phyloP scores from a whole-genome alignment of 768 basidiomycete genomes.

The Sporobolomyces pararoseus region DNA sequence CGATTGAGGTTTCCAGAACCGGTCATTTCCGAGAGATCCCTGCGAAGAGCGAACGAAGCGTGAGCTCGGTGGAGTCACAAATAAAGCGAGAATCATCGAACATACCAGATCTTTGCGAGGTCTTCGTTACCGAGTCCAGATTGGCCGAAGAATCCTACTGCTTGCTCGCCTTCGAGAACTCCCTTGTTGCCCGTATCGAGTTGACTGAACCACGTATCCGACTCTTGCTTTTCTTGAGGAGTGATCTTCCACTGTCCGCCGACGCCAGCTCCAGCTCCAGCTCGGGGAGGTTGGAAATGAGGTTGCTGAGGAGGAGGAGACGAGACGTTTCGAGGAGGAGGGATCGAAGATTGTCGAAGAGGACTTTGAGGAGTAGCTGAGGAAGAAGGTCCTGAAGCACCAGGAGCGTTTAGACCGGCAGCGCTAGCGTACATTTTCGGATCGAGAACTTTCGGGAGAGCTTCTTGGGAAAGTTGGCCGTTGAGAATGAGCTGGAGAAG shows the following conservation, averaged over 20 bases:
- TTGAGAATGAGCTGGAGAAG: conserved; percentile 92
- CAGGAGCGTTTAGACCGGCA: conserved; percentile 18
- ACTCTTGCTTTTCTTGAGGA: conserved; percentile 66
- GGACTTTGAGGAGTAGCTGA: conserved; percentile 19
- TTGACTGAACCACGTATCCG: conserved; percentile 75
- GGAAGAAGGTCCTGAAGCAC: neutral
- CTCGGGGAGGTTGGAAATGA: neutral
- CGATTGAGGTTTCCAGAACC: conserved; percentile 79
- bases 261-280: neutral
- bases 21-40: conserved; percentile 89
- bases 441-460: conserved; percentile 49
- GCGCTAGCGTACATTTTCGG: conserved; percentile 42
- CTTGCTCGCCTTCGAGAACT: conserved; percentile 85
- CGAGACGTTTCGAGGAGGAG: conserved; percentile 8
- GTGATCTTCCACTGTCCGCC: conserved; percentile 95
- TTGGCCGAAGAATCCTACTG: conserved; percentile 91
- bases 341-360: conserved; percentile 16
- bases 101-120: conserved; percentile 85
- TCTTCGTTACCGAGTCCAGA: conserved; percentile 75
- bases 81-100: neutral
- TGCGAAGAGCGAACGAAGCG: conserved; percentile 47
- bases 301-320: conserved; percentile 25
- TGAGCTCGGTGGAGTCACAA: neutral
- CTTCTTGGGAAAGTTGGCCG: conserved; percentile 58
- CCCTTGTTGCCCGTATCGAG: conserved; percentile 72